Evolutionary conservation across 345 rosid genomes (phyloP), one percentile per base, ranked within the genome.

Genomic region (Acer campestre): DNA sequence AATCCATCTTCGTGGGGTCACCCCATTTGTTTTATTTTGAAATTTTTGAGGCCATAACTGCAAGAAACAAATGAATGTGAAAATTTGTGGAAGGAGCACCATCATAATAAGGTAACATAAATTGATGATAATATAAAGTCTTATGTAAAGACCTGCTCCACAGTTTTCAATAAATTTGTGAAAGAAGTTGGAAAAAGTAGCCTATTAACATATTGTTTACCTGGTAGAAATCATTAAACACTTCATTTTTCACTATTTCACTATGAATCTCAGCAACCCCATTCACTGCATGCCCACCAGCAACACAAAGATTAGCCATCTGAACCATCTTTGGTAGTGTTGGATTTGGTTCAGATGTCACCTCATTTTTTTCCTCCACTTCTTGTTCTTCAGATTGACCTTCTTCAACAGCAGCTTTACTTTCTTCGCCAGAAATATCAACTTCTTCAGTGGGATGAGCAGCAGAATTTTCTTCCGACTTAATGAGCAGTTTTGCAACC

Each of bases 1-100:
- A 27, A 88, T 85, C 88, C 90, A 88, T 80, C 87, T 88, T 74
- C 90, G 82, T 6, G 88, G 88, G 20, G 92, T 88, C 80, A 86
- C 88, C 42, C 90, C 92, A 79, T 86, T 85, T 12, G 90, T 88
- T 75, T 88, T 88, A 51, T 88, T 88, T 65, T 83, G 88, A 80
- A 88, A 86, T 64, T 88, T 88, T 80, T 85, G 84, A 22, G 88
- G 90, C 86, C 92, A 88, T 58, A 88, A 35, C 90, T 86, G 84
- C 73, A 76, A 76, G 49, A 68, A 22, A 51, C 17, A 6, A 48
- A 80, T 56, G 10, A 17, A 51, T 58, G 31, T 29, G 67, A 14
- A 31, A 55, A 42, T 61, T 11, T 13, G 49, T 48, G 65, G 53
- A 51, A 58, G 44, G 44, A 68, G 17, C 42, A 35, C 49, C 13